These are phyloP conservation scores for Neurospora africana DNA, from an alignment of 495 filamentous ascomycete species.

Conservation along the genomic window DNA sequence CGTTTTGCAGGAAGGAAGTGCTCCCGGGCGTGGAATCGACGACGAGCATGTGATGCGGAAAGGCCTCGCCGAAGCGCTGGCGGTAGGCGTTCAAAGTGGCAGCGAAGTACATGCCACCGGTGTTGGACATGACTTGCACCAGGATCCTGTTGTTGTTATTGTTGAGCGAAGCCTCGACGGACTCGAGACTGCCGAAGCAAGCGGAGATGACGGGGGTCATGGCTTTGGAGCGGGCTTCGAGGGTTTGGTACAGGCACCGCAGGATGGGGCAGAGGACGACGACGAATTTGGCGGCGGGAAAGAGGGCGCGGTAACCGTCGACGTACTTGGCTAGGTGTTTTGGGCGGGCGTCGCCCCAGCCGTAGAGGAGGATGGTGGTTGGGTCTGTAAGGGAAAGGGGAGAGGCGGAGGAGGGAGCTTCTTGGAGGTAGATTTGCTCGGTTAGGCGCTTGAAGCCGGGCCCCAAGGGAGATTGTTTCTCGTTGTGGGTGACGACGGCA, in stretches of 20 bases:
- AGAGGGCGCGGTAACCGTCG: constrained; percentile 41
- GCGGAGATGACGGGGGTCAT: constrained; percentile 43
- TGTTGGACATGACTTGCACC: constrained; percentile 43
- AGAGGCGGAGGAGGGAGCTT: not conserved
- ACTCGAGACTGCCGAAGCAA: constrained; percentile 19
- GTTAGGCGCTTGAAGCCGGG: constrained; percentile 28
- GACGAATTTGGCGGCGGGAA: constrained; percentile 33
- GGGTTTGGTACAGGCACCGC: constrained; percentile 30
- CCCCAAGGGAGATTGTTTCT: constrained; percentile 1
- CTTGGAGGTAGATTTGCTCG: constrained; percentile 27
- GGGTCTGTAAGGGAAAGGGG: constrained; percentile 18
- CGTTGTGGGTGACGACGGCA: not conserved
- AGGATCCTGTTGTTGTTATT: constrained; percentile 29
- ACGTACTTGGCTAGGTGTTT: constrained; percentile 46
- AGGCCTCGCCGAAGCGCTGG: constrained; percentile 13
- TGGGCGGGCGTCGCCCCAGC: constrained; percentile 45
- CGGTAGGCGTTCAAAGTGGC: constrained; percentile 39
- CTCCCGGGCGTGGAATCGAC: constrained; percentile 44
- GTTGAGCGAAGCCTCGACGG: not conserved
- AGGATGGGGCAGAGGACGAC: constrained; percentile 40
- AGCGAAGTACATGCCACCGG: constrained; percentile 39
- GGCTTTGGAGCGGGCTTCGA: constrained; percentile 29
- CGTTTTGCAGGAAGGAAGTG: constrained; percentile 35
- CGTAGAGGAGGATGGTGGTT: constrained; percentile 35
- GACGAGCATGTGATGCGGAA: constrained; percentile 38